These are phyloP conservation scores for Aspergillus tanneri DNA, from an alignment of 2,329 filamentous ascomycete genomes.

Conservation along the genomic window DNA sequence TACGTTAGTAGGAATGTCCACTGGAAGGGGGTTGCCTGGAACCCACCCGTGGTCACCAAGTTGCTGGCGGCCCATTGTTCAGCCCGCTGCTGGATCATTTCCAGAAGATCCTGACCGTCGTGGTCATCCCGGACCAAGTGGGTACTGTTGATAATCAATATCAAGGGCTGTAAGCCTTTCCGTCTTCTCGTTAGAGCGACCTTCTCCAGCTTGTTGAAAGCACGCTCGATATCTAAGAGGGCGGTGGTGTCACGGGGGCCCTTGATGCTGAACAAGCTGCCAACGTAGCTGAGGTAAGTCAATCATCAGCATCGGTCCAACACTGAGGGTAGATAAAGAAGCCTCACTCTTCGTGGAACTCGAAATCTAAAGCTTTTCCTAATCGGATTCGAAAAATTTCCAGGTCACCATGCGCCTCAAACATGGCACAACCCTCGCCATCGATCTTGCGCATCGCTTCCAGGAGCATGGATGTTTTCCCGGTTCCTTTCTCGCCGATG, in stretches of 20 bases:
- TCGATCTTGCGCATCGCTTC: slow-evolving; percentile 93
- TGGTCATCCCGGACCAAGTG: slow-evolving; percentile 90
- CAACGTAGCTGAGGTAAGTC: slow-evolving; percentile 58
- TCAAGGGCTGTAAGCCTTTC: slow-evolving; percentile 64
- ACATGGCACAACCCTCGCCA: slow-evolving; percentile 87
- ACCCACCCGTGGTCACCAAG: slow-evolving; percentile 67
- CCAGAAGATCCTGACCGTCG: slow-evolving; percentile 87
- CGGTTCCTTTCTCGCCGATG: slow-evolving; percentile 92
- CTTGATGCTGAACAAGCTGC: slow-evolving; percentile 89
- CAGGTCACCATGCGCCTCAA: slow-evolving; percentile 90
- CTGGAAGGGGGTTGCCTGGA: neutral
- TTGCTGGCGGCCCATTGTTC: slow-evolving; percentile 95
- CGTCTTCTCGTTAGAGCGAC: slow-evolving; percentile 70
- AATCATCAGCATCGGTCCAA: slow-evolving; percentile 12
- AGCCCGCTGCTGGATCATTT: slow-evolving; percentile 90
- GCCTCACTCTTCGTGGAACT: slow-evolving; percentile 90
- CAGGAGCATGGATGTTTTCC: slow-evolving; percentile 94
- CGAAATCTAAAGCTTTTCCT: slow-evolving; percentile 91
- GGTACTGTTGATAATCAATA: slow-evolving; percentile 93
- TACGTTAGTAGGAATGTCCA: slow-evolving; percentile 4
- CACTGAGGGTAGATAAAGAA: neutral
- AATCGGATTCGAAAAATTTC: slow-evolving; percentile 93
- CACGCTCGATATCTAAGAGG: slow-evolving; percentile 89
- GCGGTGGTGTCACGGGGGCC: slow-evolving; percentile 90
- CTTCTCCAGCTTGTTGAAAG: slow-evolving; percentile 97